Conservation (phyloP, 2,329 filamentous ascomycete species). For the Fusarium solani-melongenae region DNA sequence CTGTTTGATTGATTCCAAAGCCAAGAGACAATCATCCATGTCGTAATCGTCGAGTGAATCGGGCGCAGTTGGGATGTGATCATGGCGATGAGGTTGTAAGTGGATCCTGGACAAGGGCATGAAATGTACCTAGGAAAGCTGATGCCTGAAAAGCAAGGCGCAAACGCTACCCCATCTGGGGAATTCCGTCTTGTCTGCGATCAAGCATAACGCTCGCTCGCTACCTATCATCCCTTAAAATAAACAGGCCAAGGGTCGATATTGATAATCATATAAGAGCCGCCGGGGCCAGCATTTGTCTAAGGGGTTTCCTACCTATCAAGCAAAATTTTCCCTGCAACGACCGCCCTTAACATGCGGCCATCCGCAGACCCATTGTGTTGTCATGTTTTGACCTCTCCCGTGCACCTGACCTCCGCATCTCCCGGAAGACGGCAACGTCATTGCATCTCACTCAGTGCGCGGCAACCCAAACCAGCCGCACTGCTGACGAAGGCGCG, state of each 20-base stretch:
- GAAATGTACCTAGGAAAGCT: background rate
- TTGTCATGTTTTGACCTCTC: background rate
- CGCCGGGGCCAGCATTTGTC: background rate
- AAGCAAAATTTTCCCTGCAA: background rate
- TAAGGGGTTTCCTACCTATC: background rate
- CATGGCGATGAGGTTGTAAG: constrained; percentile 11
- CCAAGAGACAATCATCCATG: background rate
- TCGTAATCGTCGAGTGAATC: background rate
- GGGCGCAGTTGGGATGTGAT: background rate
- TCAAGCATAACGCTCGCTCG: background rate
- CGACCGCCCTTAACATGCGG: background rate
- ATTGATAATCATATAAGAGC: background rate
- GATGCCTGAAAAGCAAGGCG: background rate
- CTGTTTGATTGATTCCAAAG: background rate
- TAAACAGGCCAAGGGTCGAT: background rate
- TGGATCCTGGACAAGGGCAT: background rate
- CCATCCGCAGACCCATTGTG: background rate
- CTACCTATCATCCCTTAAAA: background rate
- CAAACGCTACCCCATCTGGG: background rate
- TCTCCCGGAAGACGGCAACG: constrained; percentile 20
- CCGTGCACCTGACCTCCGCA: background rate
- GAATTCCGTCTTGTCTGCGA: background rate
- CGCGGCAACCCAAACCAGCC: background rate
- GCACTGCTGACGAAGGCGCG: constrained; percentile 10
- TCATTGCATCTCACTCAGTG: constrained; percentile 6